Evolutionary conservation across 225 moss, liverwort and hornwort species (phyloP).

Genomic region (Neckera pumila): DNA sequence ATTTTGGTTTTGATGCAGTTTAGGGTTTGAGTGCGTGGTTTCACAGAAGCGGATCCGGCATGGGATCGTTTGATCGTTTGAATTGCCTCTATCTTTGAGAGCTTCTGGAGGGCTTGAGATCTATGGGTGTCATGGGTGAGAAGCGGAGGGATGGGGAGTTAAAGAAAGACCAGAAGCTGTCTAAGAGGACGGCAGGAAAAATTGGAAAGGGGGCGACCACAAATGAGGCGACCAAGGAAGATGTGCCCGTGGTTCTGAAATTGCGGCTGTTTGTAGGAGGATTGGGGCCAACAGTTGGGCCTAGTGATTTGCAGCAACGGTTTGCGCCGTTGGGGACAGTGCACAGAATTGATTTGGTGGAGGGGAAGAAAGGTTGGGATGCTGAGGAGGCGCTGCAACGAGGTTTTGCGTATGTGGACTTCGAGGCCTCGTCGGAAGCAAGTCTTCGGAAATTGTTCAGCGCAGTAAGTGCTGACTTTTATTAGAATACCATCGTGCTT

Average conservation of each 20-base stretch:
- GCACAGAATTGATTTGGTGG: conserved; percentile 35
- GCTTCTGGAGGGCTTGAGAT: neutral
- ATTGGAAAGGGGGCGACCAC: neutral
- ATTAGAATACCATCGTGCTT: neutral
- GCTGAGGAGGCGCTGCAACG: conserved; percentile 37
- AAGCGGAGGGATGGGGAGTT: neutral
- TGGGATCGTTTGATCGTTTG: neutral
- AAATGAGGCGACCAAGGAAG: neutral
- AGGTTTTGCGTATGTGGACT: conserved; percentile 86
- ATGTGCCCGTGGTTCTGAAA: conserved; percentile 3
- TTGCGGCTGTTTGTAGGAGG: conserved; percentile 83
- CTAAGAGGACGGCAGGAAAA: neutral
- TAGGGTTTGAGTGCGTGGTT: neutral
- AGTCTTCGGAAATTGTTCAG: conserved; percentile 76
- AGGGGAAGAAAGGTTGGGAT: conserved; percentile 33
- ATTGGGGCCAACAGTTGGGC: conserved; percentile 41
- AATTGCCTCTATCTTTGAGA: neutral
- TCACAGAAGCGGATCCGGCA: neutral
- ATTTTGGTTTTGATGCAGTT: neutral
- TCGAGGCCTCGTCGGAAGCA: conserved; percentile 66
- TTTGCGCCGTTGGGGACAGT: conserved; percentile 69
- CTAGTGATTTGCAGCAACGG: conserved; percentile 56
- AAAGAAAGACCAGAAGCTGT: neutral
- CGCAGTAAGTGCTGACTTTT: conserved; percentile 29
- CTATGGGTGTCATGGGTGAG: neutral